These are phyloP conservation scores for Fusarium neocosmosporiellum DNA, from an alignment of 2,329 filamentous ascomycete genomes.

Conservation along the genomic window DNA sequence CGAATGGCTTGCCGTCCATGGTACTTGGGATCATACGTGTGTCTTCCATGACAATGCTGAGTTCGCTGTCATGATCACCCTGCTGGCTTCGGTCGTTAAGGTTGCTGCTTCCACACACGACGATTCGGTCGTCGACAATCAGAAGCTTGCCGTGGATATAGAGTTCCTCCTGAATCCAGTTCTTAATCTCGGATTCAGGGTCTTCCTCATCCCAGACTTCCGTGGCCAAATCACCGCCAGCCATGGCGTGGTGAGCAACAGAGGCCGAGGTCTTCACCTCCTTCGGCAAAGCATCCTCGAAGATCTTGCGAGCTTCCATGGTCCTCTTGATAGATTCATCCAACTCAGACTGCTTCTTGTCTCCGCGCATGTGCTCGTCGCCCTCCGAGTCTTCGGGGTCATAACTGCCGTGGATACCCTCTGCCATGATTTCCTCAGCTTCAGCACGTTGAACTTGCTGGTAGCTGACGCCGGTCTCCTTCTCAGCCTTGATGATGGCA, in stretches of 20 bases:
- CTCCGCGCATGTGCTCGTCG: constrained; percentile 61
- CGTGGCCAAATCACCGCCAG: constrained; percentile 69
- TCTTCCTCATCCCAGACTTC: constrained; percentile 81
- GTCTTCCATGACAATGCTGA: constrained; percentile 92
- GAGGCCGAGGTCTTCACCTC: constrained; percentile 53
- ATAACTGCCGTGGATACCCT: constrained; percentile 72
- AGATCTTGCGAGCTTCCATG: constrained; percentile 61
- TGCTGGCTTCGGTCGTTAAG: constrained; percentile 91
- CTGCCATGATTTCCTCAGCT: constrained; percentile 87
- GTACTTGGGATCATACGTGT: constrained; percentile 74
- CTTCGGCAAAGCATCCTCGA: constrained; percentile 60
- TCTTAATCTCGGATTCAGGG: constrained; percentile 79
- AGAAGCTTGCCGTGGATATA: constrained; percentile 95
- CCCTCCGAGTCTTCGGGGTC: constrained; percentile 57
- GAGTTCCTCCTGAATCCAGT: constrained; percentile 95
- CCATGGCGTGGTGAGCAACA: constrained; percentile 86
- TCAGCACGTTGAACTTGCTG: constrained; percentile 88
- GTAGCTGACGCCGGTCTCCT: constrained; percentile 85
- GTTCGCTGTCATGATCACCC: constrained; percentile 89
- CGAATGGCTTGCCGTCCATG: constrained; percentile 83
- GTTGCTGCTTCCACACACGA: constrained; percentile 88
- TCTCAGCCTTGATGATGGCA: constrained; percentile 78
- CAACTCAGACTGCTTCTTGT: constrained; percentile 50
- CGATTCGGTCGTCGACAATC: constrained; percentile 87
- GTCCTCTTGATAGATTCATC: constrained; percentile 52